phyloP scores from a whole-genome alignment of 768 basidiomycete species.

The Dacryopinax spathularia region DNA sequence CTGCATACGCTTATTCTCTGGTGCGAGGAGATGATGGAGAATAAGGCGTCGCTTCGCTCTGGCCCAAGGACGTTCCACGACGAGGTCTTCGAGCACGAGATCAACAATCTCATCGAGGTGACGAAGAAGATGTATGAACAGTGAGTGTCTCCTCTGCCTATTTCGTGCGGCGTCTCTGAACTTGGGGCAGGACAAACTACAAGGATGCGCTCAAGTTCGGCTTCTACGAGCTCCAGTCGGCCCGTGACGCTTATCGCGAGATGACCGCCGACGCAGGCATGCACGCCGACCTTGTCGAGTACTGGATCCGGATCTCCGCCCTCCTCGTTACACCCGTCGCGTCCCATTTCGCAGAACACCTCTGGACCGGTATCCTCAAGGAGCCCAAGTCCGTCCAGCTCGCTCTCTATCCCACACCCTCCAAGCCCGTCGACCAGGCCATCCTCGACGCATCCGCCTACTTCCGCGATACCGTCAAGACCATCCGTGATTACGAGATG shows the following conservation, averaged over 20 bases:
- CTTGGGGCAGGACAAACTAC: slow-evolving; percentile 58
- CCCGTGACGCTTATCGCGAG: slow-evolving; percentile 92
- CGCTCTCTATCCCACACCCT: slow-evolving; percentile 68
- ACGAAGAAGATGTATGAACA: slow-evolving; percentile 68
- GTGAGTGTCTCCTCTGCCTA: slow-evolving; percentile 34
- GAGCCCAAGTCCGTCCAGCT: slow-evolving; percentile 63
- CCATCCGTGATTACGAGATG: slow-evolving; percentile 76
- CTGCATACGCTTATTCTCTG: slow-evolving; percentile 80
- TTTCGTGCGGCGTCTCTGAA: not conserved
- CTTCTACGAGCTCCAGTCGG: slow-evolving; percentile 86
- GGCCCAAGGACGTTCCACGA: slow-evolving; percentile 75
- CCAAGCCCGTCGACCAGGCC: slow-evolving; percentile 43
- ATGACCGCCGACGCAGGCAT: slow-evolving; percentile 79
- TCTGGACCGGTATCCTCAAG: slow-evolving; percentile 64
- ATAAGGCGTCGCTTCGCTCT: slow-evolving; percentile 52
- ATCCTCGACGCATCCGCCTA: slow-evolving; percentile 63
- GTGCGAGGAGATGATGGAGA: slow-evolving; percentile 81
- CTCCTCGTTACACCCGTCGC: slow-evolving; percentile 76
- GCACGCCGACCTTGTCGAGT: slow-evolving; percentile 73
- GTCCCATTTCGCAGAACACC: slow-evolving; percentile 86
- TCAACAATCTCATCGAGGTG: slow-evolving; percentile 69
- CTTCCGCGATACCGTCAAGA: slow-evolving; percentile 84
- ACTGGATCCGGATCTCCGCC: slow-evolving; percentile 72
- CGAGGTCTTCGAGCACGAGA: slow-evolving; percentile 76
- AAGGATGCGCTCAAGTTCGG: slow-evolving; percentile 92